A percentile compares a stretch with the other conserved stretches of the same genome.
phyloP scores from a whole-genome alignment of 2,329 filamentous ascomycete species.

The Fusarium fujikuroi region DNA sequence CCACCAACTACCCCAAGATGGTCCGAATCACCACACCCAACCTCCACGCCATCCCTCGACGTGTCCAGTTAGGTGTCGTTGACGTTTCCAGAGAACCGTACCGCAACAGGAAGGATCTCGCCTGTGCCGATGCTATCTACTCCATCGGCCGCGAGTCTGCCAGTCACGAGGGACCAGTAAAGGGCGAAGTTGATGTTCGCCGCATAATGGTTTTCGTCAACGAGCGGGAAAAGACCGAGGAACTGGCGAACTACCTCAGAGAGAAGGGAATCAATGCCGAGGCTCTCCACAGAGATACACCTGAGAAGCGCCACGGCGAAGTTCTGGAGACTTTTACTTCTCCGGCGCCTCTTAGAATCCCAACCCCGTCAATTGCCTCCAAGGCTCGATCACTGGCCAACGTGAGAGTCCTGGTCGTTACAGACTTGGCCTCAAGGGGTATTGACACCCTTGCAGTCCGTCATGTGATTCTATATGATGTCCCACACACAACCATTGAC shows the following conservation, averaged over 20 bases:
- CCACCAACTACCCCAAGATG: slow-evolving; percentile 83
- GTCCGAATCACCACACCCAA: slow-evolving; percentile 92
- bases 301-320: slow-evolving; percentile 79
- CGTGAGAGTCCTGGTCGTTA: slow-evolving; percentile 92
- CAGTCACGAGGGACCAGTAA: slow-evolving; percentile 65
- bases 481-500: slow-evolving; percentile 97
- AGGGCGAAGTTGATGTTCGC: slow-evolving; percentile 74
- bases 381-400: slow-evolving; percentile 70
- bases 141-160: slow-evolving; percentile 83
- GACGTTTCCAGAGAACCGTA: slow-evolving; percentile 95
- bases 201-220: slow-evolving; percentile 97
- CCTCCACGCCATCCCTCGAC: slow-evolving; percentile 92
- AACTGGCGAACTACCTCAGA: slow-evolving; percentile 81
- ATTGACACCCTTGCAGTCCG: slow-evolving; percentile 94
- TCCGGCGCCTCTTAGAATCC: slow-evolving; percentile 53
- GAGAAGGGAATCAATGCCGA: slow-evolving; percentile 90
- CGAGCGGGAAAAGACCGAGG: slow-evolving; percentile 87
- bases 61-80: slow-evolving; percentile 92
- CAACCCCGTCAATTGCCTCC: slow-evolving; percentile 44
- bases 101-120: slow-evolving; percentile 89
- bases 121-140: slow-evolving; percentile 95
- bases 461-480: slow-evolving; percentile 93
- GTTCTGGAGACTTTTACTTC: slow-evolving; percentile 80
- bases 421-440: slow-evolving; percentile 89
- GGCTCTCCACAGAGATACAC: slow-evolving; percentile 85